These are phyloP conservation scores for Moricandia moricandioides DNA, from an alignment of 345 rosid species.

Conservation along the genomic window DNA sequence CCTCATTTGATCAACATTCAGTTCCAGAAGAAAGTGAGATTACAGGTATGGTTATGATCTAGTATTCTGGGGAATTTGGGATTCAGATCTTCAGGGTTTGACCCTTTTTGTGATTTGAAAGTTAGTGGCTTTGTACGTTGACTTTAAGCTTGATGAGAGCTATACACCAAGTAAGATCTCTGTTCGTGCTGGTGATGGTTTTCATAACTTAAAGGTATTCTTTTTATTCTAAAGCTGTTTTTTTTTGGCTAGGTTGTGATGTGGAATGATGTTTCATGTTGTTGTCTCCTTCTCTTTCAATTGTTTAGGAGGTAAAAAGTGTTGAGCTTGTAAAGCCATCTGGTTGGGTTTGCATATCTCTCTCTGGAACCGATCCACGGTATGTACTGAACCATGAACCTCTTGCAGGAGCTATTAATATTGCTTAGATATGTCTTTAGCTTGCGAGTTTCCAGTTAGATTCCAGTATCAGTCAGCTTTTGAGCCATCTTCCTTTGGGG, in stretches of 20 bases:
- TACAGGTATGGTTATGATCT: slow-evolving; percentile 48
- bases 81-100: neutral
- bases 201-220: slow-evolving; percentile 82
- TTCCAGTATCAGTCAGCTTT: neutral
- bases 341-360: slow-evolving; percentile 76
- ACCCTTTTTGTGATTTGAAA: slow-evolving; percentile 25
- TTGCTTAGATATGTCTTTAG: neutral
- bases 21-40: slow-evolving; percentile 91
- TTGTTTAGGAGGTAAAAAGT: slow-evolving; percentile 72
- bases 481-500: neutral
- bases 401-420: neutral
- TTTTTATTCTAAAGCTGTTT: neutral
- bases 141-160: slow-evolving; percentile 95
- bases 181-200: slow-evolving; percentile 89
- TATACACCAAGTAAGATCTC: slow-evolving; percentile 87
- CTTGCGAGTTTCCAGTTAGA: neutral
- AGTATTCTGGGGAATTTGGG: neutral
- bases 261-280: neutral
- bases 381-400: slow-evolving; percentile 22
- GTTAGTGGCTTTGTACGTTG: slow-evolving; percentile 77
- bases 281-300: slow-evolving; percentile 1
- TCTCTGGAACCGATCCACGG: slow-evolving; percentile 90
- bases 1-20: slow-evolving; percentile 93
- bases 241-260: too few relatives aligned
- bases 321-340: slow-evolving; percentile 81